Evolutionary conservation across 345 rosid species (phyloP).

Genomic region (Erucastrum elatum): DNA sequence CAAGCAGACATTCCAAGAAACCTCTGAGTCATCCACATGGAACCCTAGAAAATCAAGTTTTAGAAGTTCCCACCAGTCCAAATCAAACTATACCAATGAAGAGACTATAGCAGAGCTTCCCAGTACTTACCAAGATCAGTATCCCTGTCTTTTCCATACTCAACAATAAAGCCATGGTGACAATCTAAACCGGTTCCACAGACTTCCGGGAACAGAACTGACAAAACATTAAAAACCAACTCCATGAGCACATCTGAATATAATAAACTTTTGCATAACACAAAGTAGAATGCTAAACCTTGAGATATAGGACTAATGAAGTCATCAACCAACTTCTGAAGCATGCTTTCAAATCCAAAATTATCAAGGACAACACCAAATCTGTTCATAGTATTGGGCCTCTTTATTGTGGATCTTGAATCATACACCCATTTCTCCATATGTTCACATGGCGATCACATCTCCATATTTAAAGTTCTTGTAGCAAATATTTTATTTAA

Average conservation of each 20-base stretch:
- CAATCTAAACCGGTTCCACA: slow-evolving; percentile 85
- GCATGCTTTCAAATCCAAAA: slow-evolving; percentile 89
- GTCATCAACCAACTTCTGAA: slow-evolving; percentile 75
- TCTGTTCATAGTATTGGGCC: slow-evolving; percentile 95
- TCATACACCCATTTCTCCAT: slow-evolving; percentile 84
- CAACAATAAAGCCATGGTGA: slow-evolving; percentile 97
- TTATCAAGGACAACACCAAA: slow-evolving; percentile 94
- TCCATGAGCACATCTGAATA: background rate
- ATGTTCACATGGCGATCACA: slow-evolving; percentile 40
- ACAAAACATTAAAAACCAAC: background rate
- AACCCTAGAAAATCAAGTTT: slow-evolving; percentile 57
- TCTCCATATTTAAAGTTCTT: background rate
- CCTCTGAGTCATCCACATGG: slow-evolving; percentile 97
- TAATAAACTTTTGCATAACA: too few relatives aligned
- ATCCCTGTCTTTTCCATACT: slow-evolving; percentile 87
- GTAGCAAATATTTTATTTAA: background rate
- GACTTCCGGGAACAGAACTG: slow-evolving; percentile 89
- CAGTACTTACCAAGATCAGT: slow-evolving; percentile 75
- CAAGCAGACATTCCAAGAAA: slow-evolving; percentile 89
- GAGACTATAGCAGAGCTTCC: slow-evolving; percentile 5
- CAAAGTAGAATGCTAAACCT: slow-evolving; percentile 42
- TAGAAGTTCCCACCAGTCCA: background rate
- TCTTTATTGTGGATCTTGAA: slow-evolving; percentile 71
- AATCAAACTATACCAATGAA: slow-evolving; percentile 13
- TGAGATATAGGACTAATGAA: slow-evolving; percentile 74